These are phyloP conservation scores for Solanum tarijense DNA, from an alignment of 257 asterid species.

Conservation along the genomic window DNA sequence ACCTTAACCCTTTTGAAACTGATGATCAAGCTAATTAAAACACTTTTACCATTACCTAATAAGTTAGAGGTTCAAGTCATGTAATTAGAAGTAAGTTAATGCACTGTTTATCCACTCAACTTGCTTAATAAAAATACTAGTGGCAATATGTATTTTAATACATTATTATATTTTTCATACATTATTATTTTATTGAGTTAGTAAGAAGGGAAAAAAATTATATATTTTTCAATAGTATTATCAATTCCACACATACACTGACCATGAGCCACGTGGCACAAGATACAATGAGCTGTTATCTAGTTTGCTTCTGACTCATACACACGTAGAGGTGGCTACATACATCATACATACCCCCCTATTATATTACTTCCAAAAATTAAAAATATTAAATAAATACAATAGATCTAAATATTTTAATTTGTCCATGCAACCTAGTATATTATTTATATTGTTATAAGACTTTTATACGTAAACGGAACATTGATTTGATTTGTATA, in stretches of 20 bases:
- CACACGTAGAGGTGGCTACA: constrained; percentile 3
- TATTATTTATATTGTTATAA: not conserved
- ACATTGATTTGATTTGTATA: not conserved
- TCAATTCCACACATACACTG: not conserved
- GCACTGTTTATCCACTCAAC: not conserved
- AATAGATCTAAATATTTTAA: not conserved
- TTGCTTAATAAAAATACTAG: not conserved
- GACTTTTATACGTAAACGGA: not conserved
- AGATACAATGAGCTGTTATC: not conserved
- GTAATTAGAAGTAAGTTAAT: not conserved
- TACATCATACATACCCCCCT: not conserved
- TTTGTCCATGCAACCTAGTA: not conserved
- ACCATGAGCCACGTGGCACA: not conserved
- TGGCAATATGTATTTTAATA: not conserved
- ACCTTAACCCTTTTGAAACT: too few species aligned
- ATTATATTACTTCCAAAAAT: not conserved
- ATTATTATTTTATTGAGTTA: not conserved
- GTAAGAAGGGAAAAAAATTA: too few species aligned
- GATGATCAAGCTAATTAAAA: too few species aligned
- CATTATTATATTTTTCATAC: not conserved
- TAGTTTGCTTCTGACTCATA: constrained; percentile 7
- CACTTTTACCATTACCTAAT: not conserved
- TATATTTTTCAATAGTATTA: not conserved
- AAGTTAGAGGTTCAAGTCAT: not conserved
- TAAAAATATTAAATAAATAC: not conserved